phyloP scores from a whole-genome alignment of 179 eudicot genomes.

The Corrigiola litoralis region DNA sequence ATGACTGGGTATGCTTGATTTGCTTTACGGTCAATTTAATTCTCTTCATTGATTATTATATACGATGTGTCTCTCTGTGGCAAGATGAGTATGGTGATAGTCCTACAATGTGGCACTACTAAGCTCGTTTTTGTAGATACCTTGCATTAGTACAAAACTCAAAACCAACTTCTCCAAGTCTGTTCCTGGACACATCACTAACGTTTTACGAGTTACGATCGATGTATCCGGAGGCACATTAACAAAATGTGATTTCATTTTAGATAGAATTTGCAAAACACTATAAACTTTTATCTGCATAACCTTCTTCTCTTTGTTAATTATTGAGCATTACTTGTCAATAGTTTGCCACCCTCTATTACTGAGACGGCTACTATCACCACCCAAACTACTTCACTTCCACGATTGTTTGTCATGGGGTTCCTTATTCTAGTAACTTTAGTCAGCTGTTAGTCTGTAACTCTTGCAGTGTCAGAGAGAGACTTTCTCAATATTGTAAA shows the following conservation, averaged over 20 bases:
- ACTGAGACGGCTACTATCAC: not conserved
- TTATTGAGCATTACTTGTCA: not conserved
- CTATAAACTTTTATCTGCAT: not conserved
- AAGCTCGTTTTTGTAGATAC: too few species aligned
- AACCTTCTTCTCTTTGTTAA: not conserved
- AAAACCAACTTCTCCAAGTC: not conserved
- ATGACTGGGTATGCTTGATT: constrained; percentile 74
- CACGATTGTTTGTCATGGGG: not conserved
- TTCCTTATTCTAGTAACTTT: not conserved
- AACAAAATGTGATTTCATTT: not conserved
- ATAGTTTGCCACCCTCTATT: not conserved
- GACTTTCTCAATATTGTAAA: not conserved
- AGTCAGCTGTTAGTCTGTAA: not conserved
- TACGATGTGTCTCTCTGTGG: too few species aligned
- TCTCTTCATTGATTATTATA: not conserved
- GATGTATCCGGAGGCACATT: too few species aligned
- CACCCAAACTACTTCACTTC: not conserved
- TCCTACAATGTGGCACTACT: not conserved
- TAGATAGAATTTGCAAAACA: not conserved
- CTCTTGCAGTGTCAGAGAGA: not conserved
- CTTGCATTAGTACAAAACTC: not conserved
- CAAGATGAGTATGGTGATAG: not conserved
- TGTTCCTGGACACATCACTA: not conserved
- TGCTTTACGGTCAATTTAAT: not conserved
- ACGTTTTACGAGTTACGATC: too few species aligned